Conservation (phyloP, 1,284 basidiomycete species). For the Xerocomus tenax region DNA sequence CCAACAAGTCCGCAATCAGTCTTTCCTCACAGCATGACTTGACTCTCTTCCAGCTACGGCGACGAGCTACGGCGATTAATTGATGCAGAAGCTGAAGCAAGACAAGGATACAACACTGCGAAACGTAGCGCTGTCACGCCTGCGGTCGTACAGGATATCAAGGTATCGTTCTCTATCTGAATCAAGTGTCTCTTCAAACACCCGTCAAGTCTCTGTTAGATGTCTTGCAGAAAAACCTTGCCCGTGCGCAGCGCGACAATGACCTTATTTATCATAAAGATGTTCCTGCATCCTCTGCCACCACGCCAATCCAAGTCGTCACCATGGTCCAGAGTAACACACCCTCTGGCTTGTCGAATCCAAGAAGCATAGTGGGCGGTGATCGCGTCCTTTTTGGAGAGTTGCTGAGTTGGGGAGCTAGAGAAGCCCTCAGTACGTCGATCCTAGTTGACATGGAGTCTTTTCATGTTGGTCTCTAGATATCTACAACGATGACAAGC, state of each 20-base stretch:
- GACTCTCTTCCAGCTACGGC: conserved; percentile 57
- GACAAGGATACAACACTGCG: conserved; percentile 67
- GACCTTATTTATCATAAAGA: conserved; percentile 92
- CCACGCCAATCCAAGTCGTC: conserved; percentile 60
- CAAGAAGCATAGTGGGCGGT: conserved; percentile 40
- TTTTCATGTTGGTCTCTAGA: conserved; percentile 37
- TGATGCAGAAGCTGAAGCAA: conserved; percentile 60
- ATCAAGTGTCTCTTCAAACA: neutral
- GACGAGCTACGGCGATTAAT: conserved; percentile 70
- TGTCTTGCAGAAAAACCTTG: conserved; percentile 61
- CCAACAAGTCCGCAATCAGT: conserved; percentile 48
- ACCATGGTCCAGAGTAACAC: conserved; percentile 62
- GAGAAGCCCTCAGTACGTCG: conserved; percentile 74
- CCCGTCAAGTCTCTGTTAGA: conserved; percentile 50
- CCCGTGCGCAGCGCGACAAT: conserved; percentile 83
- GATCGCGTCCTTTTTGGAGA: conserved; percentile 64
- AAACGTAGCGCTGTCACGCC: conserved; percentile 54
- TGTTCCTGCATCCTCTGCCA: conserved; percentile 65
- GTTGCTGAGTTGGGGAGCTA: conserved; percentile 82
- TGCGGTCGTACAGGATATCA: conserved; percentile 67
- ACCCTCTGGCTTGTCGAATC: conserved; percentile 59
- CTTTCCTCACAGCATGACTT: neutral
- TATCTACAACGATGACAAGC: conserved; percentile 81
- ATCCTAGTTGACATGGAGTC: neutral
- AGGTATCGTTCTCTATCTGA: conserved; percentile 40